Base-by-base conservation (phyloP, 495 filamentous ascomycete species). In the Corynascus novoguineensis region DNA sequence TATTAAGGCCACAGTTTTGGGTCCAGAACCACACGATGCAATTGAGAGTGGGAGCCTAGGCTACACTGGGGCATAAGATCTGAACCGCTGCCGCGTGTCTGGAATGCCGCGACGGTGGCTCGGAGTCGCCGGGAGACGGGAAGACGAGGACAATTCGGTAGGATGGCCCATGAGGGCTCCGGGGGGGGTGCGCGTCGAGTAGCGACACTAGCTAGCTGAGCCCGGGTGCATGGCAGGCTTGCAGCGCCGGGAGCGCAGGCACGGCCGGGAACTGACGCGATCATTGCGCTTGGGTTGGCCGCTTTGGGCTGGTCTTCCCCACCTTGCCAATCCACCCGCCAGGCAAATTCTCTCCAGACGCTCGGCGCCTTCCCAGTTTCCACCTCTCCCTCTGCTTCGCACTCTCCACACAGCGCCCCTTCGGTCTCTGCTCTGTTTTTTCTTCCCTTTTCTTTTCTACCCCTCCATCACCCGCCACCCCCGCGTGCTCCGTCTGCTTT, bases 231-330 rank as follows among this genome's bases (percentile, higher is more conserved):
- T 50, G 1, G 28, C 46, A 22, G n/a, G n/a, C n/a, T n/a, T 21
- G 6, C 5, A 44, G 5, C 24, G 12, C 12, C 27, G 42, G 22
- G 12, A 5, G 24, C 27, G 41, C 49, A 34, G 56, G 29, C 50
- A 38, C 50, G 31, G 25, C 27, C 17, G 60, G 60, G 35, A 46
- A 50, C 50, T 58, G 61, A 59, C 60, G 55, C 55, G 55, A 60
- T 60, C 34, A 24, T 49, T 47, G 50, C 50, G 57, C 57, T 49
- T 56, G 49, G 42, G 46, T 50, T 54, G 42, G 56, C 53, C 52
- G 63, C 60, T 62, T 60, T 60, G 57, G 60, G 60, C 42, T 62
- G 56, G 60, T 49, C 65, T 57, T 66, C 64, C 63, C 66, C 66
- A 68, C 55, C 48, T 31, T 28, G 34, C 58, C 65, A 63, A 59